These are phyloP conservation scores for Verticillium zaregamsianum DNA, from an alignment of 2,329 filamentous ascomycete species.

Conservation along the genomic window DNA sequence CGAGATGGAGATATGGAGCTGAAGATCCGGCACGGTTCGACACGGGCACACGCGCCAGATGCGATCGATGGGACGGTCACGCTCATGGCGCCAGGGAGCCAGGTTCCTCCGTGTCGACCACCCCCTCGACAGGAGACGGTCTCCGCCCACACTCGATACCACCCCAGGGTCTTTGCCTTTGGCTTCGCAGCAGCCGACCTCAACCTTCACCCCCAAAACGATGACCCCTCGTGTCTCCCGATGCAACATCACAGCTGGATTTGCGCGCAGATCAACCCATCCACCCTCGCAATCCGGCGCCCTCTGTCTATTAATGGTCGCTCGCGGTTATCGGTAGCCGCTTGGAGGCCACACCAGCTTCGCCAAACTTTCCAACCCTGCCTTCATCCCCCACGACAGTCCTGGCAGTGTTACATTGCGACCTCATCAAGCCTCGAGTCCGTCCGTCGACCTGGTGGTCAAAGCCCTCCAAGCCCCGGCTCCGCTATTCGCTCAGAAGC, in stretches of 20 bases:
- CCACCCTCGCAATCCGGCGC: neutral
- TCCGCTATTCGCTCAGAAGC: neutral
- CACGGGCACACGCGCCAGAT: neutral
- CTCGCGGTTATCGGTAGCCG: neutral
- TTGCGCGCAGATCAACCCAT: neutral
- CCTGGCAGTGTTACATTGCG: neutral
- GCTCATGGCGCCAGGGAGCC: neutral
- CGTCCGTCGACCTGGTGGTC: neutral
- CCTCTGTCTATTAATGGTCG: neutral
- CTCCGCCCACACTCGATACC: neutral
- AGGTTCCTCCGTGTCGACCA: neutral
- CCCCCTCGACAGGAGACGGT: neutral
- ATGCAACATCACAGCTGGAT: neutral
- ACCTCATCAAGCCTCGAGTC: neutral
- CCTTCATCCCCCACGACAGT: neutral
- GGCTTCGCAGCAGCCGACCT: neutral
- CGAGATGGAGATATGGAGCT: neutral
- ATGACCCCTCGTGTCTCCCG: neutral
- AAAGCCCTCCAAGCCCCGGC: neutral
- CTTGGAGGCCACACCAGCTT: neutral
- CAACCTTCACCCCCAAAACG: neutral
- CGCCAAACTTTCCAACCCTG: neutral
- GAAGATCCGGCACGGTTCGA: neutral
- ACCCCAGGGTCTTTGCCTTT: neutral
- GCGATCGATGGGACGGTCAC: neutral